Evolutionary conservation across 2,329 filamentous ascomycete genomes (phyloP), one percentile per base, ranked within the genome.

Genomic region (Aquanectria penicillioides): DNA sequence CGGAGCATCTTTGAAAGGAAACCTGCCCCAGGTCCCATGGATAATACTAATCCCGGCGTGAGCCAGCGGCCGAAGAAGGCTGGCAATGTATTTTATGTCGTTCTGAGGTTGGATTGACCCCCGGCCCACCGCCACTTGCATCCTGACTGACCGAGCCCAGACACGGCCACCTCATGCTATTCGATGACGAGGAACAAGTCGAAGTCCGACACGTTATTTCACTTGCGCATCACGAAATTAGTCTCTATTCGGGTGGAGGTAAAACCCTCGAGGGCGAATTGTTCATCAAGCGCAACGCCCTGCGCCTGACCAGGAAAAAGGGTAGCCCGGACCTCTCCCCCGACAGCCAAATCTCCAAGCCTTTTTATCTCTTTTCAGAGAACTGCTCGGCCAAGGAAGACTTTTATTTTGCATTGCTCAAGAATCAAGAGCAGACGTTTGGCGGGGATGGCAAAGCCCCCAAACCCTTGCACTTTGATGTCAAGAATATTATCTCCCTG

Each of bases 381-480:
- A 97, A 96, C 70, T 92, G 92, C 73, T 97, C 94, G 0, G 93
- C 95, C 41, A 99, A 99, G 75, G 95, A 99, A 75, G 95, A 99
- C 73, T 98, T 99, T 77, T 99, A 99, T 75, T 94, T 97, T 76
- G 91, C 94, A 11, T 81, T 99, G 67, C 81, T 99, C 33, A 88
- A 89, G 68, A 96, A 94, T 63, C 91, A 97, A 72, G 89, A 93
- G 66, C 88, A 89, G 68, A 84, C 85, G 13, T 82, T 86, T 56
- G 82, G 83, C 33, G 78, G 80, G 3, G 80, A 81, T 18, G 80
- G 83, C 52, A 80, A 81, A 17, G 62, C 88, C 1, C 93, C 93
- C 0, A 83, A 83, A 50, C 90, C 91, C 9, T 85, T 92, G 62
- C 83, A 88, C 12, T 97, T 97, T 69, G 90, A 97, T 25, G 86